Evolutionary conservation across 306 rosid species (phyloP), one percentile per base, ranked within the genome.

Genomic region (barrel medic (Medicago truncatula)): DNA sequence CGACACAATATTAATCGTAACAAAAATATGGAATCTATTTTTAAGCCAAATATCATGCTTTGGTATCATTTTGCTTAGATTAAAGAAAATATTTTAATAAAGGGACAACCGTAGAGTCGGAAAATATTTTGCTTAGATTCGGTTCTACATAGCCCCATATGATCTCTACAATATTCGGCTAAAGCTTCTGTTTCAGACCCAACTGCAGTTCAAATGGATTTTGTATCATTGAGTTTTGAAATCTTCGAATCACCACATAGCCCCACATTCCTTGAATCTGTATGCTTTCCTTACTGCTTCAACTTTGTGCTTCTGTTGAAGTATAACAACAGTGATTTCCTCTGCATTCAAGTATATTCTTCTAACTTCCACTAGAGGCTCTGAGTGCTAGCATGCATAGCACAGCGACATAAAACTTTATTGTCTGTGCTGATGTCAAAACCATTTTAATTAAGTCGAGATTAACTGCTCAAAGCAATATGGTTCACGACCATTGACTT

Each of bases 401-500:
- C 36, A 31, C 36, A 31, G 6, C 36, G 6, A 1, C 38, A 1
- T 44, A 57, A 46, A 58, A 18, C 2, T 58, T 58, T 59, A 13
- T 43, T 43, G 44, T 9, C 44, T 50, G 9, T 31, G 38, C 31
- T 18, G 59, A 15, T 52, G 49, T 16, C 49, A 18, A 60, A 69
- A 14, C 61, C 49, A 11, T 43, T 43, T 73, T 14, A 31, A 8
- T 7, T 58, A 2, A 40, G 7, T 60, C 1, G 46, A 58, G 76
- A 46, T 40, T 14, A 36, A 78, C 41, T 59, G 64, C 54, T 77
- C 65, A 41, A 46, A 60, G 44, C 41, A 31, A 77, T 44, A 49
- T 23, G 63, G 43, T 73, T 54, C 39, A 9, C 16, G 16, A 36
- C 31, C 49, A n/a, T 66, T 57, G 66, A 63, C 57, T 53, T 83